Evolutionary conservation across 305 asterid genomes (phyloP), one percentile per base, ranked within the genome.

Genomic region (Euphrasia arctica): DNA sequence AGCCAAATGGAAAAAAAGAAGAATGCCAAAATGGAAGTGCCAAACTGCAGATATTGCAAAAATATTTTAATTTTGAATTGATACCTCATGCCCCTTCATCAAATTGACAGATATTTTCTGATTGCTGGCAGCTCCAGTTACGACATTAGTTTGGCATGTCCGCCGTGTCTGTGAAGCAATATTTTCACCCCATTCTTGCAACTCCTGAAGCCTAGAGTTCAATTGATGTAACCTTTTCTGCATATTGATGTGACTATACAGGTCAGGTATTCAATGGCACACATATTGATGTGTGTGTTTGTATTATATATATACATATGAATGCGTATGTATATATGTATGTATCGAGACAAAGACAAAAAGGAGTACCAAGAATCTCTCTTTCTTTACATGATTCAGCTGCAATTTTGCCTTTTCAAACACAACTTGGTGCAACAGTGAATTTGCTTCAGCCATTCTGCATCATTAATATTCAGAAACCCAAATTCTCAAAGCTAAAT

Each of bases 371-470:
- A 73, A 83, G 67, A 90, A 71, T 66, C 64, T 86, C 63, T 82
- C 87, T 75, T 70, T 77, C 87, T 81, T 86, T n/a, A 75, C 72
- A 77, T 64, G 73, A 80, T 79, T 75, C 86, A 88, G 85, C 77
- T 72, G 92, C 69, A 79, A 77, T 60, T 84, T 93, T 62, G 92
- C 83, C 75, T 78, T 85, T 70, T 79, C 90, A 45, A 83, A 79
- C 75, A 86, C 75, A 77, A 90, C 70, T 66, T 60, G 83, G 57
- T 78, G 81, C 77, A 93, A 58, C 77, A 84, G 50, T 67, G 75
- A 67, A 54, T 76, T 88, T 68, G 78, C 66, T 82, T 88, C 92
- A 64, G 76, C 79, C 56, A 62, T 48, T 79, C 98, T 93, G 87
- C 76, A 85, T 43, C 71, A 72, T 52, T 72, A 77, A 73, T 31